These are phyloP conservation scores for Lentinus brumalis DNA, from an alignment of 768 basidiomycete genomes.

Conservation along the genomic window DNA sequence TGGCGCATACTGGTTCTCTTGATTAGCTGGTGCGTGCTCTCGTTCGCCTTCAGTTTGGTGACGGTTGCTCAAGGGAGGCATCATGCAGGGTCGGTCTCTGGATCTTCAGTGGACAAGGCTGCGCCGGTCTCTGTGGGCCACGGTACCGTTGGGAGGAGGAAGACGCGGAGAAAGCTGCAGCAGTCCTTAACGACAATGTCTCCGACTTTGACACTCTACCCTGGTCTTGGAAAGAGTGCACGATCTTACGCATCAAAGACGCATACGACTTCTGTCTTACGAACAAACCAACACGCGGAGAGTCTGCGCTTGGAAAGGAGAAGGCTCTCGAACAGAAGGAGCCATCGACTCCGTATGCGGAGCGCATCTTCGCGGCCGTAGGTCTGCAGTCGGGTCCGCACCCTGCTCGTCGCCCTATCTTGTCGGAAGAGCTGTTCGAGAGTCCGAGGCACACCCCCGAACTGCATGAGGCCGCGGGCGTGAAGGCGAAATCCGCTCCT, in stretches of 20 bases:
- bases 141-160: slow-evolving; percentile 85
- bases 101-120: slow-evolving; percentile 74
- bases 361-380: slow-evolving; percentile 61
- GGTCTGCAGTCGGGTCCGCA: slow-evolving; percentile 52
- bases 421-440: slow-evolving; percentile 68
- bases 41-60: background rate
- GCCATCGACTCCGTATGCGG: slow-evolving; percentile 42
- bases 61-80: background rate
- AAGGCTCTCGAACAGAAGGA: slow-evolving; percentile 14
- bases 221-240: slow-evolving; percentile 81
- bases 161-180: slow-evolving; percentile 59
- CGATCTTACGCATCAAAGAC: slow-evolving; percentile 70
- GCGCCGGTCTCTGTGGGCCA: slow-evolving; percentile 84
- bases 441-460: slow-evolving; percentile 39
- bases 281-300: slow-evolving; percentile 38
- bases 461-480: slow-evolving; percentile 20
- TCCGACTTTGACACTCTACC: slow-evolving; percentile 52
- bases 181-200: slow-evolving; percentile 51
- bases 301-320: slow-evolving; percentile 38
- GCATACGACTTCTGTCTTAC: slow-evolving; percentile 81
- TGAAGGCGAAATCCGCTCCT: slow-evolving; percentile 24
- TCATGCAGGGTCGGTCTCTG: slow-evolving; percentile 70
- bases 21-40: slow-evolving; percentile 60
- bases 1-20: slow-evolving; percentile 74
- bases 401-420: slow-evolving; percentile 57